Base-by-base conservation (phyloP, 306 rosid species). In the Cotoneaster glaucophyllus region DNA sequence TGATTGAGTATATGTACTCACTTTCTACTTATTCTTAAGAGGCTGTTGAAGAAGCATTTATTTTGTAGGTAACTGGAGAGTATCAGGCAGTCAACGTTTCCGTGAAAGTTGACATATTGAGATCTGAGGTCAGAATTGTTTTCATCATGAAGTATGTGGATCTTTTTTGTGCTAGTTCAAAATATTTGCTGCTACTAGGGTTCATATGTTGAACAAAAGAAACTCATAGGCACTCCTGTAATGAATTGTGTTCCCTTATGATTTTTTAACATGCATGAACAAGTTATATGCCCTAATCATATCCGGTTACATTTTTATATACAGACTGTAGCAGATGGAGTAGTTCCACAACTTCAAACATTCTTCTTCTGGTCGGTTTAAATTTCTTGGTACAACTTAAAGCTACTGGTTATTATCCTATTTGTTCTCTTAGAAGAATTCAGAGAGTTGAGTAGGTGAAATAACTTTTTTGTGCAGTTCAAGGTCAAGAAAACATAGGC, bases 71-170 rank as follows among this genome's bases (percentile, higher is more conserved):
- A 59, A 87, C 97, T 77, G 93, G 90, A 80, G 99, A 92, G 83
- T 95, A 90, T 86, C 97, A 86, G 83, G 95, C 99, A 13, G 99
- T 95, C 77, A 95, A 95, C 21, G 97, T 95, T 86, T 95, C 97
- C 70, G 97, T 95, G 70, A 92, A 90, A 78, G 56, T 83, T 71
- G 91, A 88, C 74, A 53, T 87, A 78, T 81, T 82, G 86, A 88
- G 93, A 85, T 83, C 89, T 59, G 98, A 87, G 88, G 91, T 88
- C 70, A 82, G 86, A 70, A 62, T 61, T 67, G 58, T 74, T 82
- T 52, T 56, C 25, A 67, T 64, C 21, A 29, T 48, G 76, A 77
- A 43, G 70, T 50, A 50, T 48, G 53, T 67, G 6, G 71, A 80
- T 64, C 71, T 53, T 12, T 29, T 78, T 44, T 31, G 70, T 43